These are phyloP conservation scores for Ilex paraguariensis DNA, from an alignment of 305 asterid genomes.

Conservation along the genomic window DNA sequence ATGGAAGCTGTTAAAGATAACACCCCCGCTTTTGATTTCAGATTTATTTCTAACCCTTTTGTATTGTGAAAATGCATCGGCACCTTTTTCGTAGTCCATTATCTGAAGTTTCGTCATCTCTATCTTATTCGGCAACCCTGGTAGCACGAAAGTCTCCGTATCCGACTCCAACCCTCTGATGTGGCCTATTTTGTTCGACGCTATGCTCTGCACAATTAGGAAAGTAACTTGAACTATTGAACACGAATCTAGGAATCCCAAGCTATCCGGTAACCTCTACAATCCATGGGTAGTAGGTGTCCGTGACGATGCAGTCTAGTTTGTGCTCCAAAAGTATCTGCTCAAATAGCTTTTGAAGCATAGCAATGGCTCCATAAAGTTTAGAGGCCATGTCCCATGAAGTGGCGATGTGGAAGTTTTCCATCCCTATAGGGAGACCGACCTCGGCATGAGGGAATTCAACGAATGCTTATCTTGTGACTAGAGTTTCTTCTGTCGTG, in stretches of 20 bases:
- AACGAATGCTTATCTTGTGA: background rate
- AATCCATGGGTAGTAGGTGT: background rate
- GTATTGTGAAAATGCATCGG: too few species aligned
- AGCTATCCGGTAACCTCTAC: background rate
- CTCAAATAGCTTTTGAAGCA: background rate
- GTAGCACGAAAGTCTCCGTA: background rate
- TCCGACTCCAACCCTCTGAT: background rate
- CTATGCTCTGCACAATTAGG: background rate
- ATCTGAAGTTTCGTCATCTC: too few species aligned
- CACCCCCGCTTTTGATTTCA: too few species aligned
- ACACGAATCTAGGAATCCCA: background rate
- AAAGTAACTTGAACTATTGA: background rate
- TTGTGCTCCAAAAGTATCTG: background rate
- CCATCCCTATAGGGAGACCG: background rate
- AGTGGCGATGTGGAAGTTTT: background rate
- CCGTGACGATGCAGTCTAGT: background rate
- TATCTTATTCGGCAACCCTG: too few species aligned
- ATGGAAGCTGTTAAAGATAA: too few species aligned
- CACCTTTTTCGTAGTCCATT: too few species aligned
- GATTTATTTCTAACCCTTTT: too few species aligned
- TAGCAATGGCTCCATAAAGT: background rate
- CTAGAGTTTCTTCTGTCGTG: background rate
- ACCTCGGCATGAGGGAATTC: background rate
- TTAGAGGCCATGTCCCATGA: background rate
- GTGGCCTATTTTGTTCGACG: background rate